A percentile compares a stretch with the other conserved stretches of the same genome.
These are phyloP conservation scores for Dendrocalamus sinicus DNA, from an alignment of 176 grass and related monocot genomes.

Conservation along the genomic window DNA sequence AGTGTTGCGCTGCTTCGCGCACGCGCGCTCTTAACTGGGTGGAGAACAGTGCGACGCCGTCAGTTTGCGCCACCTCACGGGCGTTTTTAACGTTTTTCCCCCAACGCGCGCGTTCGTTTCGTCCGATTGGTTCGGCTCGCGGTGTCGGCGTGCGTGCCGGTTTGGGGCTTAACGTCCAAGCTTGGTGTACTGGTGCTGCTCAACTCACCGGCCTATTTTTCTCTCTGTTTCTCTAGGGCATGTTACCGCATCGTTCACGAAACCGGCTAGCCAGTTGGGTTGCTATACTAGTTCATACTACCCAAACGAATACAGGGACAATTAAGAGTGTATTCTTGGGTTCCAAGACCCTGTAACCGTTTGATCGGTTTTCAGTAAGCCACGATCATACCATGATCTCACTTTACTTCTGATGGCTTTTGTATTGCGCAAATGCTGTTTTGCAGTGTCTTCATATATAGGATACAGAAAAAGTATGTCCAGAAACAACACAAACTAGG, in stretches of 20 bases:
- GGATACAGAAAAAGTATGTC: too few species aligned
- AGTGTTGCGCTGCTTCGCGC: not conserved
- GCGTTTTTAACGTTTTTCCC: slow-evolving; percentile 32
- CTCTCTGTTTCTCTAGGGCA: not conserved
- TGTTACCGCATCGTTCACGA: not conserved
- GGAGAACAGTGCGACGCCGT: slow-evolving; percentile 1
- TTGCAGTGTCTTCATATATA: too few species aligned
- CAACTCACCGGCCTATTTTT: slow-evolving; percentile 17
- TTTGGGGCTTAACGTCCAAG: slow-evolving; percentile 33
- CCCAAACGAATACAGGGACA: not conserved
- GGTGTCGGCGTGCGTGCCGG: slow-evolving; percentile 22
- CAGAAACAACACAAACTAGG: too few species aligned
- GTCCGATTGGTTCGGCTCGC: slow-evolving; percentile 4
- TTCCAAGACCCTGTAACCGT: not conserved
- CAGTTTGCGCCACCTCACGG: slow-evolving; percentile 28
- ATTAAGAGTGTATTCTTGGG: not conserved
- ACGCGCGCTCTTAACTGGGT: slow-evolving; percentile 23
- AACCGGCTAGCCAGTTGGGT: slow-evolving; percentile 30
- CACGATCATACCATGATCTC: not conserved
- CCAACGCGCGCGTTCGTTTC: not conserved
- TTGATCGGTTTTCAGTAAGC: not conserved
- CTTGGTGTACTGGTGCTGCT: slow-evolving; percentile 16
- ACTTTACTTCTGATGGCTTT: not conserved
- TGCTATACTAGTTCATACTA: not conserved
- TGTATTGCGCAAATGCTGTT: not conserved